Base-by-base conservation (phyloP, 768 basidiomycete species). In the Cantharellus cinnabarinus region DNA sequence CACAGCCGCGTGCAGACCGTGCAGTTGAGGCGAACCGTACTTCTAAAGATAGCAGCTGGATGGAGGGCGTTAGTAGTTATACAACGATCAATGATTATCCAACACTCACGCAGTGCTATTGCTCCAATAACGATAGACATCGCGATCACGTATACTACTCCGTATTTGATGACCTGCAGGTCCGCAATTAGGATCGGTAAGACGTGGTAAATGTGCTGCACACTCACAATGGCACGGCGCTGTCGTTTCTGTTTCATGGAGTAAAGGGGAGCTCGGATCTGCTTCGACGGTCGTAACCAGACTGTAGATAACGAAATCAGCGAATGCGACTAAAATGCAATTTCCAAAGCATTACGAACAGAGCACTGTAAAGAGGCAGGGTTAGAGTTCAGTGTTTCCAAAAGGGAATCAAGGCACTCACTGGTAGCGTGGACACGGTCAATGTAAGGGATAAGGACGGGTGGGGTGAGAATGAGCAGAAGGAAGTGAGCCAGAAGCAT, bases 211-310 rank as follows among this genome's bases (percentile, higher is more conserved):
- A 50, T 56, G 10, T 10, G 10, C 52, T 10, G 35, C 42, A 61
- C 40, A 74, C 81, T 68, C 67, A 94, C 89, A 65, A 93, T 91
- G 78, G 83, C 83, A 59, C 89, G 82, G 58, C 93, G 82, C 67
- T 90, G 88, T 68, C 80, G 79, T 70, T 83, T 84, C 71, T 91
- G 85, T 71, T 89, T 89, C 68, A 88, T 76, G 53, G 84, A 85
- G 70, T 88, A 97, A 65, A 97, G 73, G 0, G 91, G 90, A 2
- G 91, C 82, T 52, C 88, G 85, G 63, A 94, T 94, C 71, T 93
- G 90, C 68, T 89, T 89, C 58, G 89, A 91, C 20, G 89, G 90
- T 29, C 88, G 82, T 53, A 98, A 74, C 94, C 95, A 62, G 62
- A 62, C 42, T 34, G 44, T 5, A 2, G 20, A 10, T 10, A 37